These are phyloP conservation scores for Alnus glutinosa DNA, from an alignment of 306 rosid species.

Conservation along the genomic window DNA sequence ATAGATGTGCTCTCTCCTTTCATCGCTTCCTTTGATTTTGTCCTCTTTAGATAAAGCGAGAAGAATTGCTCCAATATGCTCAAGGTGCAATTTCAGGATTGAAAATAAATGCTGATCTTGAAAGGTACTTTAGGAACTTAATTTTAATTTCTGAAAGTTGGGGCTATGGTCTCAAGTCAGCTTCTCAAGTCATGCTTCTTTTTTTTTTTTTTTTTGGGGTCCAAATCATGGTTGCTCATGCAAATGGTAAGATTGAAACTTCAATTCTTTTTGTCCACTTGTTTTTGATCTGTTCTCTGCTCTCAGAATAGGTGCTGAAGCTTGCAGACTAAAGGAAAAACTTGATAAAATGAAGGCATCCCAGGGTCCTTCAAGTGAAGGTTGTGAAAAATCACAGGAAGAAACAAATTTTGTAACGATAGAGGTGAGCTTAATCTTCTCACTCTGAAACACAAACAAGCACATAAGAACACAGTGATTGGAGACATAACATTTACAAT, in stretches of 20 bases:
- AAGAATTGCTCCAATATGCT: conserved; percentile 85
- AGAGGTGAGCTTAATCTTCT: conserved; percentile 43
- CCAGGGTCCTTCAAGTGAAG: conserved; percentile 31
- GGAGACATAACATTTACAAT: not conserved
- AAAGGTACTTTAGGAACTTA: conserved; percentile 60
- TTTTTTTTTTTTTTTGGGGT: conserved; percentile 18
- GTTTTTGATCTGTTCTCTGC: conserved; percentile 34
- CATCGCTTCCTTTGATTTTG: not conserved
- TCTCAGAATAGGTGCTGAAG: conserved; percentile 91
- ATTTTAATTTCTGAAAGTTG: conserved; percentile 25
- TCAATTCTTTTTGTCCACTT: conserved; percentile 20
- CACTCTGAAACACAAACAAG: not conserved
- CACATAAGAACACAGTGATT: not conserved
- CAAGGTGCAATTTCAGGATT: conserved; percentile 80
- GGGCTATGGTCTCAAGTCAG: not conserved
- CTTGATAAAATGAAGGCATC: conserved; percentile 49
- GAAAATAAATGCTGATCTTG: conserved; percentile 73
- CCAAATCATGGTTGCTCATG: conserved; percentile 18
- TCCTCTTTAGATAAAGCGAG: conserved; percentile 68
- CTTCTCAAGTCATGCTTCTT: not conserved
- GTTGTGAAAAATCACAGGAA: conserved; percentile 29
- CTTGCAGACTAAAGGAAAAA: conserved; percentile 56
- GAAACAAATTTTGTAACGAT: conserved; percentile 31
- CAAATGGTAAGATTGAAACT: conserved; percentile 9
- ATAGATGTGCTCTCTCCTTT: conserved; percentile 15